A percentile compares a stretch with the other conserved stretches of the same genome.
Evolutionary conservation across 2,329 filamentous ascomycete genomes (phyloP).

Genomic region (Phyllosticta citrichinensis): DNA sequence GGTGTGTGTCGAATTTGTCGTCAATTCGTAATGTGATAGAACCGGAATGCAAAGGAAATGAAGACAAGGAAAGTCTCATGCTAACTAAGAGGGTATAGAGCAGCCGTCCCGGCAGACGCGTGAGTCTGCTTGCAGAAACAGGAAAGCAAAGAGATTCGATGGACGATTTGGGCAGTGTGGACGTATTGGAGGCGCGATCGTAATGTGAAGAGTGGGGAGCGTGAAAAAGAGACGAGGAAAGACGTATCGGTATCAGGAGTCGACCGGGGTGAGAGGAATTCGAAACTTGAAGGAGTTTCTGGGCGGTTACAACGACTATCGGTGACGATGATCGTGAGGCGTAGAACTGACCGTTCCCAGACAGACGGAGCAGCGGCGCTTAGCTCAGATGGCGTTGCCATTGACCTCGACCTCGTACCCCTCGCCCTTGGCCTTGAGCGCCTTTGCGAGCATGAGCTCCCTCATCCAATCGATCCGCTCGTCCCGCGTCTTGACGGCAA

Average conservation of each 20-base stretch:
- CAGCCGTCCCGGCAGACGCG: neutral
- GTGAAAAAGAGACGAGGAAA: neutral
- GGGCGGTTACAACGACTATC: neutral
- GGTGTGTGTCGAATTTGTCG: neutral
- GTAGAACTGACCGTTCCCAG: neutral
- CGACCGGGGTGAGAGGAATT: neutral
- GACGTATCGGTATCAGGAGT: neutral
- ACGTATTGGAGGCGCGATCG: neutral
- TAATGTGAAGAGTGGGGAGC: neutral
- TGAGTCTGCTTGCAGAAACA: neutral
- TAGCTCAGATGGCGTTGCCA: constrained; percentile 32
- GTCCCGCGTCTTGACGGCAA: constrained; percentile 77
- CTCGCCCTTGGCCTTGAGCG: constrained; percentile 71
- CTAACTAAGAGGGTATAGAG: neutral
- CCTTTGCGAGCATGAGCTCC: constrained; percentile 84
- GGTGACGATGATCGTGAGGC: neutral
- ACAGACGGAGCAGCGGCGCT: neutral
- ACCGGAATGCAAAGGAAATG: neutral
- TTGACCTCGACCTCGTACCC: constrained; percentile 77
- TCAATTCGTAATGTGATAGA: neutral
- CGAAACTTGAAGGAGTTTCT: neutral
- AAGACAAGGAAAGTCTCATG: neutral
- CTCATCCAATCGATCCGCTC: constrained; percentile 97
- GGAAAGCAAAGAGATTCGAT: neutral
- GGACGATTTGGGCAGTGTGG: neutral